Conservation (phyloP, 2,329 filamentous ascomycete genomes). For the Fusarium algeriense region DNA sequence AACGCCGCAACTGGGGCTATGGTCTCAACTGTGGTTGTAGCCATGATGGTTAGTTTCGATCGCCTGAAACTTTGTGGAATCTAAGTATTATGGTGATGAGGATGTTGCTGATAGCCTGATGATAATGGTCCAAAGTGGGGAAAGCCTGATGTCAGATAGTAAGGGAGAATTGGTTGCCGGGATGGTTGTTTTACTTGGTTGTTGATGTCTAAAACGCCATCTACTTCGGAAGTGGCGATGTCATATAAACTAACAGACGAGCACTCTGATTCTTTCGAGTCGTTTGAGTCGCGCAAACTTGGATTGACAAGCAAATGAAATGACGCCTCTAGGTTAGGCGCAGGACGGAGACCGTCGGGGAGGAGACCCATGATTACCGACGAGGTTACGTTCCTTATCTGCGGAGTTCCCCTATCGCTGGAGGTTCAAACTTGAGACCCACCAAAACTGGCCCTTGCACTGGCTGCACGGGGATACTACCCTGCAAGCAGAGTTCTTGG, state of each 20-base stretch:
- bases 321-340: not conserved
- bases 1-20: not conserved
- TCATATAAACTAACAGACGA: not conserved
- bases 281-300: not conserved
- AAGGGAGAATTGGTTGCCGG: not conserved
- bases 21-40: not conserved
- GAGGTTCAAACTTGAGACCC: not conserved
- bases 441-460: not conserved
- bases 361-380: not conserved
- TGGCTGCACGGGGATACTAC: not conserved
- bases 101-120: not conserved
- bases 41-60: not conserved
- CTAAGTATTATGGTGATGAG: rapidly evolving
- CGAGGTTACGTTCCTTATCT: not conserved
- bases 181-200: rapidly evolving
- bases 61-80: rapidly evolving
- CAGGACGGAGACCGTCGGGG: slow-evolving; percentile 12
- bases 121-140: not conserved
- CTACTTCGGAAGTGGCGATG: rapidly evolving
- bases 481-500: not conserved
- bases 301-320: no score
- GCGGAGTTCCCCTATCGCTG: slow-evolving; percentile 1
- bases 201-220: rapidly evolving
- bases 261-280: rapidly evolving
- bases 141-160: not conserved